phyloP scores from a whole-genome alignment of 345 rosid genomes.

The Gossypium herbaceum region DNA sequence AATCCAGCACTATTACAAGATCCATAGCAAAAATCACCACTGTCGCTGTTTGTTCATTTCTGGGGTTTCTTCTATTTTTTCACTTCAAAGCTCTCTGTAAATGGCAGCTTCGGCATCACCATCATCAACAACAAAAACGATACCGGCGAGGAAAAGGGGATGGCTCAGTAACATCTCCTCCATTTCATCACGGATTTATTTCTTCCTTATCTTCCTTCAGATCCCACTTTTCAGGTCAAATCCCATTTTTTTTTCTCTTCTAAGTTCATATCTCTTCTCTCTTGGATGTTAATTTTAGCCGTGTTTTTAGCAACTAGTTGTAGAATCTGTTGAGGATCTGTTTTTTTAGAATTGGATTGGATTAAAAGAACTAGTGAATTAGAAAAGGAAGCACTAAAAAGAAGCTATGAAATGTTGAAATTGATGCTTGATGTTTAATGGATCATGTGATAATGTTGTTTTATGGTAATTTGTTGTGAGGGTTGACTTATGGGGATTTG shows the following conservation, averaged over 20 bases:
- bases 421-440: not conserved
- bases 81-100: not conserved
- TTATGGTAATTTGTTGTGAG: not conserved
- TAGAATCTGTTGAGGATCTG: constrained; percentile 5
- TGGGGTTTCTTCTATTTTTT: not conserved
- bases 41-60: not conserved
- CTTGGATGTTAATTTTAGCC: not conserved
- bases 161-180: constrained; percentile 56
- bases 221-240: constrained; percentile 87
- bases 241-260: not conserved
- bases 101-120: constrained; percentile 31
- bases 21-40: not conserved
- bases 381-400: not conserved
- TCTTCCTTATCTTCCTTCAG: constrained; percentile 78
- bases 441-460: not conserved
- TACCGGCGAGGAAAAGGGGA: constrained; percentile 27
- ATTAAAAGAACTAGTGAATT: not conserved
- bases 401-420: not conserved
- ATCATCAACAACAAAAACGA: constrained; percentile 25
- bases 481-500: constrained; percentile 9
- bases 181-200: constrained; percentile 61
- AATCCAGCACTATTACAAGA: too few relatives aligned
- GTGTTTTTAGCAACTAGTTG: not conserved
- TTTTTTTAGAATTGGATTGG: constrained; percentile 2
- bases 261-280: not conserved